Percentiles rank a stretch among this genome's conserved stretches.
phyloP scores from a whole-genome alignment of 345 rosid genomes.

The Odontarrhena argentea region DNA sequence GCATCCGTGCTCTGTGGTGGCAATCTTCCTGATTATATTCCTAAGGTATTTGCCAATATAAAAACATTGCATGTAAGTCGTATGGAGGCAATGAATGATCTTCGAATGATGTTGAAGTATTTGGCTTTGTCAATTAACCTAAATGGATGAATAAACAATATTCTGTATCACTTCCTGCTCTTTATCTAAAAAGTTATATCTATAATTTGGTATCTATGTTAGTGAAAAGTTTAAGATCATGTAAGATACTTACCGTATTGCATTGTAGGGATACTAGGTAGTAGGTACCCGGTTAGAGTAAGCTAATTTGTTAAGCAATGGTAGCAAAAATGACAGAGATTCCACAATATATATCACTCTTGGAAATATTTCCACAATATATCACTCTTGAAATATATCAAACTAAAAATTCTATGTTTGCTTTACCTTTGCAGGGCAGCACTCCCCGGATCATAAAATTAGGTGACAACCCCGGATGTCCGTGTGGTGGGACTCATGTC shows the following conservation, averaged over 20 bases:
- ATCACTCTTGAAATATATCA: conserved; percentile 12
- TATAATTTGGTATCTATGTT: conserved; percentile 1
- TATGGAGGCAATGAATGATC: background rate
- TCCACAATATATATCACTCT: conserved; percentile 13
- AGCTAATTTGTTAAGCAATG: conserved; percentile 1
- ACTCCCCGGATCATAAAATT: conserved; percentile 73
- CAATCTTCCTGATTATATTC: conserved; percentile 77
- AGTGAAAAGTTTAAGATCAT: background rate
- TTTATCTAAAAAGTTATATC: background rate
- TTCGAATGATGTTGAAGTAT: background rate
- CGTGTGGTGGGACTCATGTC: conserved; percentile 95
- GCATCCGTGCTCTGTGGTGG: conserved; percentile 78
- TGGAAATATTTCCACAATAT: background rate
- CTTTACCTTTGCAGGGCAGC: conserved; percentile 58
- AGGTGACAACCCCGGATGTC: conserved; percentile 72
- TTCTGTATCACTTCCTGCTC: background rate
- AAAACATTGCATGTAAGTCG: background rate
- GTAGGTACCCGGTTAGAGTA: conserved; percentile 8
- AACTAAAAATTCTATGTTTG: conserved; percentile 9
- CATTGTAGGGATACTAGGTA: conserved; percentile 2
- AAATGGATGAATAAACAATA: background rate
- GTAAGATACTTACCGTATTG: background rate
- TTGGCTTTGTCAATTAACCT: background rate
- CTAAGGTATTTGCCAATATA: conserved; percentile 49
- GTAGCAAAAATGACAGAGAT: conserved; percentile 1